Evolutionary conservation across 768 basidiomycete genomes (phyloP), one percentile per base, ranked within the genome.

Genomic region (Lactarius pseudohatsudake): DNA sequence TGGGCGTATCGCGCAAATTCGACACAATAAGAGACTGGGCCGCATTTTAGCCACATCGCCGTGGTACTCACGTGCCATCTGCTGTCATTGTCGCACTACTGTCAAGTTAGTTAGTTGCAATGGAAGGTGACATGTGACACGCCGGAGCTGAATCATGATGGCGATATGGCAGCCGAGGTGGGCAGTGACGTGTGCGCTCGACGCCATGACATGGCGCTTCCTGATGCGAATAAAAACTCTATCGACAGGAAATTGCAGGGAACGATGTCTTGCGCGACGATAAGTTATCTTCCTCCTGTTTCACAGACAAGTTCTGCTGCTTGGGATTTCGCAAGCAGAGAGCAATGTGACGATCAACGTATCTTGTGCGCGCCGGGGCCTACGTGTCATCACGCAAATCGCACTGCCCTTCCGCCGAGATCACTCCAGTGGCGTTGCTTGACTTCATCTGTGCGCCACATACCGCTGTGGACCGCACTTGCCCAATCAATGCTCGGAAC

Each of bases 231-330:
- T 11, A 18, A 36, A 22, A 36, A 34, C 9, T 28, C 13, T 41
- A 65, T 40, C 5, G 47, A 34, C 26, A 56, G 28, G 26, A 47
- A 10, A 61, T 38, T 32, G 41, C 4, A 15, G 15, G 20, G 50
- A 54, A 61, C 36, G 28, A 50, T 18, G 53, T 61, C 54, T 41
- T 34, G 8, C 22, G 30, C 11, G 54, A 53, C 30, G 55, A 55
- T n/a, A n/a, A n/a, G n/a, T n/a, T 20, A 26, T 65, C 9, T n/a
- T 60, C 47, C 18, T 36, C 26, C 40, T 57, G 18, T 30, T 22
- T 65, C 45, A 40, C 32, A n/a, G 50, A 41, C 57, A 50, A 64
- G 32, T 58, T 34, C 32, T 40, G 50, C 5, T 59, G 58, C 58
- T 32, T 60, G 22, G 18, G 34, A 28, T 38, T 54, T 10, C 58